These are phyloP conservation scores for Vigna angularis DNA, from an alignment of 306 rosid genomes.

Conservation along the genomic window DNA sequence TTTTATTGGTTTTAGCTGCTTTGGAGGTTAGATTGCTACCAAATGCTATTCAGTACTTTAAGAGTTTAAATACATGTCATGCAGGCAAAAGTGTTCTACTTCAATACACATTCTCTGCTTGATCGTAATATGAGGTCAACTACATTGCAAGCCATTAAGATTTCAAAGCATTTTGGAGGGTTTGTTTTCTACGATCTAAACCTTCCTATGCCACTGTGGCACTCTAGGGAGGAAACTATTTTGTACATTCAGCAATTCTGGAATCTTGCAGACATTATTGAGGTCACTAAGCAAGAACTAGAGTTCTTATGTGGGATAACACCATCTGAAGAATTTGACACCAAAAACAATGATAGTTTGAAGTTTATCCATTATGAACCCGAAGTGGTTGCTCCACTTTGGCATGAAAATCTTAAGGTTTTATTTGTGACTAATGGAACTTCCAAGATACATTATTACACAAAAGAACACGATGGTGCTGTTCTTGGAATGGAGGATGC, in stretches of 20 bases:
- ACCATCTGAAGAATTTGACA: conserved; percentile 88
- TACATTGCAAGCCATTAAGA: conserved; percentile 79
- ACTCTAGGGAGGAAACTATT: conserved; percentile 79
- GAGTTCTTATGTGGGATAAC: conserved; percentile 86
- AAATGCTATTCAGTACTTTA: conserved; percentile 14
- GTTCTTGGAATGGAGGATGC: conserved; percentile 89
- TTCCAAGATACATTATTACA: conserved; percentile 94
- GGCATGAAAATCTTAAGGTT: conserved; percentile 90
- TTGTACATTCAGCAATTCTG: conserved; percentile 75
- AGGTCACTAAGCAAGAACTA: conserved; percentile 95
- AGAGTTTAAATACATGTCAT: conserved; percentile 40
- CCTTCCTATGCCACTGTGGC: conserved; percentile 93
- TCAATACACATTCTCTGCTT: conserved; percentile 87
- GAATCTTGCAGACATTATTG: conserved; percentile 88
- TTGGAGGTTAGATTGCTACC: conserved; percentile 30
- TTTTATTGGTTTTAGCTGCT: conserved; percentile 33
- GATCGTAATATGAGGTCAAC: conserved; percentile 87
- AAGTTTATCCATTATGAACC: conserved; percentile 84
- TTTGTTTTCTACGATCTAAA: conserved; percentile 86
- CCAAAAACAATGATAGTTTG: conserved; percentile 73
- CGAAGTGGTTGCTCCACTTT: conserved; percentile 69
- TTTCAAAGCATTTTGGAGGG: conserved; percentile 79
- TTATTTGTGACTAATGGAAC: conserved; percentile 97
- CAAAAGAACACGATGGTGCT: conserved; percentile 76
- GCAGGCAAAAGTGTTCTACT: conserved; percentile 97